Evolutionary conservation across 73 alveolate species (phyloP).

Genomic region (Effrenium voratum): DNA sequence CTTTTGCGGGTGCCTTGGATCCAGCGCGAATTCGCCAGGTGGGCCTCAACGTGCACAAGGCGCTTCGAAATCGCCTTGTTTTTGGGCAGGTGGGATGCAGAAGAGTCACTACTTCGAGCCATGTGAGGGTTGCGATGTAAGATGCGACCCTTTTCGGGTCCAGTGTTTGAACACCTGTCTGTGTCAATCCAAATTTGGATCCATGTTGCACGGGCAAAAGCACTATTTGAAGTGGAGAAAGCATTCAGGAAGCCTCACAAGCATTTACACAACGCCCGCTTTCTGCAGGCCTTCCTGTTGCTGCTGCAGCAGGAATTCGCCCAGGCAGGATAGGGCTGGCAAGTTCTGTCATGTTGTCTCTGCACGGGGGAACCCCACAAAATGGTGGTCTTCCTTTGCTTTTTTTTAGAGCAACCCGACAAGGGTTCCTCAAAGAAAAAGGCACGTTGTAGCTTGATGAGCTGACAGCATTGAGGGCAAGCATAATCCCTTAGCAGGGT

Average conservation of each 20-base stretch:
- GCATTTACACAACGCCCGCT: neutral
- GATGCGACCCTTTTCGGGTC: too few species aligned
- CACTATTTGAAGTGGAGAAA: neutral
- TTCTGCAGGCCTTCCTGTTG: slow-evolving; percentile 43
- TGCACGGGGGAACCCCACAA: neutral
- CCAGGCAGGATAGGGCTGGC: slow-evolving; percentile 33
- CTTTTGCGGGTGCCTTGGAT: too few species aligned
- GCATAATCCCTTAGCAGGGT: too few species aligned
- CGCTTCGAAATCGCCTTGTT: neutral
- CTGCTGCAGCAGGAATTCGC: slow-evolving; percentile 75
- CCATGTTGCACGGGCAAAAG: neutral
- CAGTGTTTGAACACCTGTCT: too few species aligned
- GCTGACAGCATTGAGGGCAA: too few species aligned
- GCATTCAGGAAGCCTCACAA: neutral
- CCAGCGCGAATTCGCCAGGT: too few species aligned
- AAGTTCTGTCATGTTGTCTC: too few species aligned
- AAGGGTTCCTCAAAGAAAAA: too few species aligned
- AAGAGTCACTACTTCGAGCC: neutral
- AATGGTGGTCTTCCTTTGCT: neutral
- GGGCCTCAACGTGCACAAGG: slow-evolving; percentile 89
- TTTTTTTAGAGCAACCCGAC: neutral
- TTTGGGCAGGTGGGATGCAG: neutral
- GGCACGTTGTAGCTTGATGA: too few species aligned
- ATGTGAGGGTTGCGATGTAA: neutral
- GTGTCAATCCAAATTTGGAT: too few species aligned